Evolutionary conservation across 257 asterid species (phyloP), one percentile per base, ranked within the genome.

Genomic region (Lavandula angustifolia): DNA sequence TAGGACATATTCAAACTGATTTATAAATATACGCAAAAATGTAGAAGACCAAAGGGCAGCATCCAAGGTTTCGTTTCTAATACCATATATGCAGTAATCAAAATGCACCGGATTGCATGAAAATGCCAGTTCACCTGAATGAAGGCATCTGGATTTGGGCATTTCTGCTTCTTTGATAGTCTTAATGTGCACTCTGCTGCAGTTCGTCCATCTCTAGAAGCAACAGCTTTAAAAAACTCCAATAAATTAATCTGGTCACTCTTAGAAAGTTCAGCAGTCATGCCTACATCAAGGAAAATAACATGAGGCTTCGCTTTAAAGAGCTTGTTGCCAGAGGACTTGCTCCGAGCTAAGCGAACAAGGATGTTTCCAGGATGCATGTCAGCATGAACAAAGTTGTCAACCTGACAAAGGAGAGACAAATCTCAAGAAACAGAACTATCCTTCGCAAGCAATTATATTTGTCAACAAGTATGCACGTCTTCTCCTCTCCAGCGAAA

Each of bases 301-400:
- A 87, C 71, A 73, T 83, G 96, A 65, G 96, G 94, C 79, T 87
- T 87, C 54, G 72, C 44, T 73, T 87, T 87, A 66, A 83, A 84
- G 61, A 85, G 57, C 68, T 34, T 79, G 66, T 84, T 83, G 46
- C 84, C 81, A 62, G 94, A 78, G 43, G 81, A 73, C 64, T 80
- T 75, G 56, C 74, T 76, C 79, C 42, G 63, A 61, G 76, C 56
- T 17, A 74, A 79, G 29, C 96, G 94, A 32, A 87, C 96, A 60
- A 87, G 91, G 75, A 87, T 85, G 80, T 87, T 87, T 62, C 96
- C 96, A 12, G 96, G 96, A 69, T 87, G 96, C 96, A 87, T 83
- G 68, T 87, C 96, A 11, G 96, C 96, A 67, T 87, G 96, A 70
- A 87, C 82, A 50, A 87, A 85, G 74, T 87, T 87, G 83, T 87